Evolutionary conservation across 441 rosid species (phyloP).

Genomic region (Populus hybrid): DNA sequence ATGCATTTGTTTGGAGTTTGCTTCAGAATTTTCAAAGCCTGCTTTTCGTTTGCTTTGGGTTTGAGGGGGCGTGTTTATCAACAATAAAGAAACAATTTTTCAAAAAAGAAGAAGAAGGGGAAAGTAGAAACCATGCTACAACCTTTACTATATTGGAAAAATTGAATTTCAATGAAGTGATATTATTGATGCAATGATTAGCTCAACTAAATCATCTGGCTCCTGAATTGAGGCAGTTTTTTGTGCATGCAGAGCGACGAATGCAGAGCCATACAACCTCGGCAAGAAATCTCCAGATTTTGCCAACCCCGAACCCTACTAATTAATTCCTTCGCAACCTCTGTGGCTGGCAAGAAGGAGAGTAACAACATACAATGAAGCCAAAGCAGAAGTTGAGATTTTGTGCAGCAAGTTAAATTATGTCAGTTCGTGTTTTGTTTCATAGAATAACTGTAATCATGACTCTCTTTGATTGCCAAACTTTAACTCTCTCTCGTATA

Average conservation of each 20-base stretch:
- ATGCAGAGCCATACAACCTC: slow-evolving; percentile 49
- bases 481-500: background rate
- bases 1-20: background rate
- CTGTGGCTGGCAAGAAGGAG: slow-evolving; percentile 16
- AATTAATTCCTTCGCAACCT: slow-evolving; percentile 29
- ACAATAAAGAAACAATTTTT: background rate
- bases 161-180: background rate
- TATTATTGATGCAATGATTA: background rate
- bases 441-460: slow-evolving; percentile 13
- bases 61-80: background rate
- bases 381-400: slow-evolving; percentile 12
- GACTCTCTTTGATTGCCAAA: slow-evolving; percentile 3
- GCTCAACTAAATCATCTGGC: background rate
- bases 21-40: background rate
- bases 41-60: background rate
- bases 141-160: background rate
- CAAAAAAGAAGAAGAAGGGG: background rate
- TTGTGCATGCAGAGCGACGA: slow-evolving; percentile 44
- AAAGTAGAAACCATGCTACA: background rate
- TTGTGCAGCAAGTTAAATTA: slow-evolving; percentile 12
- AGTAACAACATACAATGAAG: slow-evolving; percentile 10
- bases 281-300: slow-evolving; percentile 40
- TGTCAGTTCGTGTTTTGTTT: slow-evolving; percentile 13
- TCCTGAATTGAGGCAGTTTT: background rate
- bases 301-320: slow-evolving; percentile 22